These are phyloP conservation scores for Mortierella antarctica DNA, from an alignment of 192 early-diverging fungal species.

Conservation along the genomic window DNA sequence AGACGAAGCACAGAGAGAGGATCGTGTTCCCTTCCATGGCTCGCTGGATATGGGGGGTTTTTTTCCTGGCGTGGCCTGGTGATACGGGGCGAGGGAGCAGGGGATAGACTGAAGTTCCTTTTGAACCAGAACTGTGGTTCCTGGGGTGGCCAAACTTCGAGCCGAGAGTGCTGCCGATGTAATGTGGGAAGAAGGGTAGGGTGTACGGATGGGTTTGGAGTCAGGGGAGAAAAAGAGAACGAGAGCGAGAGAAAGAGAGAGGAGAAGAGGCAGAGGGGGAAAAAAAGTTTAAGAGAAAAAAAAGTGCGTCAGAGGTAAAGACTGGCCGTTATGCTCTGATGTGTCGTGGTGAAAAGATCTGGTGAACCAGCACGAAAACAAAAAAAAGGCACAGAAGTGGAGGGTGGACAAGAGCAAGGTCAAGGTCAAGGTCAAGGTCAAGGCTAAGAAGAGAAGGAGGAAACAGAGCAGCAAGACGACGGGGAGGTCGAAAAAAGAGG, in stretches of 20 bases:
- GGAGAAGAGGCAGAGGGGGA: neutral
- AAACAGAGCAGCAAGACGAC: no score
- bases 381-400: no score
- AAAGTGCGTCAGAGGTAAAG: neutral
- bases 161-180: neutral
- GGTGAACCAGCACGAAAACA: no score
- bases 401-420: no score
- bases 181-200: no score
- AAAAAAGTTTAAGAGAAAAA: slow-evolving; percentile 9
- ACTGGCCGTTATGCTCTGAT: neutral
- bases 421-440: neutral
- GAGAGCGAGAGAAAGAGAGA: neutral
- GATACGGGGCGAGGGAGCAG: slow-evolving; percentile 7
- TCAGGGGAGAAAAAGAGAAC: slow-evolving; percentile 1
- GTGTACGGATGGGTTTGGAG: neutral
- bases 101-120: slow-evolving; percentile 4
- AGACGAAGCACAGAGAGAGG: slow-evolving; percentile 51
- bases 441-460: no score
- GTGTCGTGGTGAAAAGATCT: neutral
- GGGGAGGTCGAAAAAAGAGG: no score
- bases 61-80: slow-evolving; percentile 1
- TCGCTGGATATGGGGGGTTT: slow-evolving; percentile 4
- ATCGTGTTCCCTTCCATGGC: slow-evolving; percentile 48
- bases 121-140: slow-evolving; percentile 5
- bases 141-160: neutral